These are phyloP conservation scores for Elongisporangium anandrum DNA, from an alignment of 352 stramenopile genomes.

Conservation along the genomic window DNA sequence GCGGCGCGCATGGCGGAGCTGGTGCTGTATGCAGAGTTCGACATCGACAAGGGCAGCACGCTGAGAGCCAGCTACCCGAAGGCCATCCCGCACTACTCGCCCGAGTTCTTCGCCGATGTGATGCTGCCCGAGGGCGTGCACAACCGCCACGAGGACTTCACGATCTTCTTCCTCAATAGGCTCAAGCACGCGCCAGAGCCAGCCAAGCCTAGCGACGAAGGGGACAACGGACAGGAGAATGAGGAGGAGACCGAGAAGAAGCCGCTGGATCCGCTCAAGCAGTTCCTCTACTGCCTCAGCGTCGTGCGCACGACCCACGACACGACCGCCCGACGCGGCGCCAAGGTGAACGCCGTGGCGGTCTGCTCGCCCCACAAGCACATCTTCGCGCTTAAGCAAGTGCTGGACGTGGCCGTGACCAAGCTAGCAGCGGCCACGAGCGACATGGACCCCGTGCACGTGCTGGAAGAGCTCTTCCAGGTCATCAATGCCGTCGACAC, in stretches of 20 bases:
- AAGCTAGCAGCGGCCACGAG: slow-evolving; percentile 56
- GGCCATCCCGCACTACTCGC: slow-evolving; percentile 66
- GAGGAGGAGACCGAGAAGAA: slow-evolving; percentile 1
- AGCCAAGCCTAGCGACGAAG: neutral
- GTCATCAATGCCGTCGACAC: slow-evolving; percentile 76
- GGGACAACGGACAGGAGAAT: neutral
- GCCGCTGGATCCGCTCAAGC: slow-evolving; percentile 38
- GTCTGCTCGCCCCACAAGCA: slow-evolving; percentile 80
- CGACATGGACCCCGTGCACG: slow-evolving; percentile 27
- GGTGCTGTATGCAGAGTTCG: slow-evolving; percentile 82
- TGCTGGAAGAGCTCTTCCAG: slow-evolving; percentile 59
- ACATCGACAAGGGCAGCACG: slow-evolving; percentile 86
- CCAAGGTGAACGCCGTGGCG: slow-evolving; percentile 78
- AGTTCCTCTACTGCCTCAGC: slow-evolving; percentile 87
- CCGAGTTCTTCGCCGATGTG: slow-evolving; percentile 87
- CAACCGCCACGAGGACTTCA: slow-evolving; percentile 84
- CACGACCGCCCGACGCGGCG: slow-evolving; percentile 56
- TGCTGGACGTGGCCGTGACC: slow-evolving; percentile 67
- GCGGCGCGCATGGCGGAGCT: slow-evolving; percentile 36
- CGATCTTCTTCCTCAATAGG: slow-evolving; percentile 87
- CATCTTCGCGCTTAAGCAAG: slow-evolving; percentile 69
- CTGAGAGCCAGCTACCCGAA: slow-evolving; percentile 65
- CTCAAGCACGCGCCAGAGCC: slow-evolving; percentile 10
- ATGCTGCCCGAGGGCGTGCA: slow-evolving; percentile 87
- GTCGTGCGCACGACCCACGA: slow-evolving; percentile 84